Conservation (phyloP, 164 flowering plant genomes). For the Euptelea pleiosperma region DNA sequence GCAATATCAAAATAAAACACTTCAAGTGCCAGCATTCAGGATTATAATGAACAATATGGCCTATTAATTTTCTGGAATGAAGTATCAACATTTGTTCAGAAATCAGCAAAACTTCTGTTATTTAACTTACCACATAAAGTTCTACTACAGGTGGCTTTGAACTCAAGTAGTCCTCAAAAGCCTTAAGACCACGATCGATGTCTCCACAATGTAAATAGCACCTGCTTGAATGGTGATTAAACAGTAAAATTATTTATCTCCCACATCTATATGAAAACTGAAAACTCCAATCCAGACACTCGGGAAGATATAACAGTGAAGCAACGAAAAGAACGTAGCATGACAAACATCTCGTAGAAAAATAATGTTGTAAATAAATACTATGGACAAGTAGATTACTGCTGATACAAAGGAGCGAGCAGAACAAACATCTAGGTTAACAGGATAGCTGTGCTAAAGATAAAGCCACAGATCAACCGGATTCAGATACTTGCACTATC, state of each 20-base stretch:
- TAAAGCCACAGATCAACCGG: no score
- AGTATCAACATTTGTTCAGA: not conserved
- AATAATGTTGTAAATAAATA: not conserved
- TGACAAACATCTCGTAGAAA: not conserved
- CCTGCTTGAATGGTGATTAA: conserved; percentile 33
- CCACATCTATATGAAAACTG: not conserved
- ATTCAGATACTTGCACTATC: no score
- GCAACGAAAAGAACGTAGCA: not conserved
- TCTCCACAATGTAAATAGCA: conserved; percentile 77
- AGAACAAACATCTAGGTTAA: not conserved
- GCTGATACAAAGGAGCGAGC: not conserved
- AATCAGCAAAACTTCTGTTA: not conserved
- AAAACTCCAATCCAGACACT: not conserved
- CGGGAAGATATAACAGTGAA: conserved; percentile 1
- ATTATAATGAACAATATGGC: not conserved
- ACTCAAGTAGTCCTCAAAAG: conserved; percentile 65
- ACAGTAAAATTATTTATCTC: not conserved
- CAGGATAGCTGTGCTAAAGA: no score
- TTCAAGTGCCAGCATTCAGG: not conserved
- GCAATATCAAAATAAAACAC: not conserved
- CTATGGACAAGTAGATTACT: not conserved
- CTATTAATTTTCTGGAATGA: not conserved
- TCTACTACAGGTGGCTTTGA: conserved; percentile 54
- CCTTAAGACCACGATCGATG: conserved; percentile 62
- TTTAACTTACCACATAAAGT: conserved; percentile 60